Percentiles rank a stretch among this genome's conserved stretches.
These are phyloP conservation scores for Gentiana straminea DNA, from an alignment of 257 asterid genomes.

Conservation along the genomic window DNA sequence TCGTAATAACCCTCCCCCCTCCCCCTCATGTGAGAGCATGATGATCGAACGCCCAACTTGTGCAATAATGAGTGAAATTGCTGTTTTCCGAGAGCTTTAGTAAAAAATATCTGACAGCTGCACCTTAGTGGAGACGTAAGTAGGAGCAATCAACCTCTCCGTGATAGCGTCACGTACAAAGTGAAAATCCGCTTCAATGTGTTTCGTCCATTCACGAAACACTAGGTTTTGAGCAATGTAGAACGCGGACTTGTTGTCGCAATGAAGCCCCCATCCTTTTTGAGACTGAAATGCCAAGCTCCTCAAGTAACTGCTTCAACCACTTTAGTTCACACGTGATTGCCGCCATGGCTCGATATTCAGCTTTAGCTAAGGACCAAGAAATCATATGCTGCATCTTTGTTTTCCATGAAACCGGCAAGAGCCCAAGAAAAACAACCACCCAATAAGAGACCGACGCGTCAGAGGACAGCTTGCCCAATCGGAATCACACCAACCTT, in stretches of 20 bases:
- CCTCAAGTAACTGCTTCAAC: neutral
- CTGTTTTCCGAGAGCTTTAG: neutral
- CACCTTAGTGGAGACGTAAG: neutral
- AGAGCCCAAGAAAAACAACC: too few relatives aligned
- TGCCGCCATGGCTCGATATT: too few relatives aligned
- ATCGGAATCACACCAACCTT: too few relatives aligned
- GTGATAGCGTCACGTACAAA: too few relatives aligned
- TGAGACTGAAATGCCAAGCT: neutral
- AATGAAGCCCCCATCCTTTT: too few relatives aligned
- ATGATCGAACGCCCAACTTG: neutral
- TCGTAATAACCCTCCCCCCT: neutral
- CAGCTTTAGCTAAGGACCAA: too few relatives aligned
- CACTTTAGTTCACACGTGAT: too few relatives aligned
- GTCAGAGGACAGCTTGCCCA: neutral
- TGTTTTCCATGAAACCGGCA: too few relatives aligned
- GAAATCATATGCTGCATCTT: neutral
- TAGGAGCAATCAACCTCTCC: neutral
- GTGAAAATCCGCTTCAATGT: too few relatives aligned
- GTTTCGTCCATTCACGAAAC: neutral
- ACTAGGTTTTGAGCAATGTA: too few relatives aligned
- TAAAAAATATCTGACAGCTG: neutral
- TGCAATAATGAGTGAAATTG: neutral
- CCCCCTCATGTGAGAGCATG: neutral
- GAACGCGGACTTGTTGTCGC: too few relatives aligned
- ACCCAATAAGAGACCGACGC: neutral